Evolutionary conservation across 2,329 filamentous ascomycete genomes (phyloP).

Genomic region (Botrytis galanthina): DNA sequence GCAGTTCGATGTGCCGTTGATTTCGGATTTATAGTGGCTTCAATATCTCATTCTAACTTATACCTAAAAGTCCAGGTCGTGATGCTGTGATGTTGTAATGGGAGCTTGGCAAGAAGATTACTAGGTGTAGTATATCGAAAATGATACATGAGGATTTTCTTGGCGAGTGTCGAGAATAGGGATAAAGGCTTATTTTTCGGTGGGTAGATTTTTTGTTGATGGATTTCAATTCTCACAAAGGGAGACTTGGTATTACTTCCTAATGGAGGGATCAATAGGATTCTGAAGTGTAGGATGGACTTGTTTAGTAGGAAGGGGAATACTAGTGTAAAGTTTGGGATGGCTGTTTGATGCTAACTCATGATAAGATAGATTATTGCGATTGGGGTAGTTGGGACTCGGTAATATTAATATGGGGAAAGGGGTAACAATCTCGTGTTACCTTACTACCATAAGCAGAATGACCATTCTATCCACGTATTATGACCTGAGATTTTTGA

Average conservation of each 20-base stretch:
- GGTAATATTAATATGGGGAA: background rate
- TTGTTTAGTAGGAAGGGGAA: background rate
- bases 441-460: background rate
- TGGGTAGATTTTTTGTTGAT: background rate
- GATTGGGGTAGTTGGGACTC: background rate
- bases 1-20: background rate
- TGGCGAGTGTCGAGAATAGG: background rate
- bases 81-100: background rate
- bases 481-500: background rate
- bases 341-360: background rate
- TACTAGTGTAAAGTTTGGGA: background rate
- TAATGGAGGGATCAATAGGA: background rate
- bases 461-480: fast-evolving
- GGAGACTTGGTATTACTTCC: background rate
- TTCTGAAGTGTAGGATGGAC: background rate
- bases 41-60: background rate
- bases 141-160: background rate
- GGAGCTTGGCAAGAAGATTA: background rate
- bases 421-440: background rate
- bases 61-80: background rate
- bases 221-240: background rate
- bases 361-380: background rate
- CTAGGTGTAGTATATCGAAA: background rate
- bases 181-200: background rate
- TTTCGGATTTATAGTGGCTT: background rate